A percentile compares a stretch with the other conserved stretches of the same genome.
Evolutionary conservation across 2,329 filamentous ascomycete genomes (phyloP).

Genomic region (Fusarium chuoi): DNA sequence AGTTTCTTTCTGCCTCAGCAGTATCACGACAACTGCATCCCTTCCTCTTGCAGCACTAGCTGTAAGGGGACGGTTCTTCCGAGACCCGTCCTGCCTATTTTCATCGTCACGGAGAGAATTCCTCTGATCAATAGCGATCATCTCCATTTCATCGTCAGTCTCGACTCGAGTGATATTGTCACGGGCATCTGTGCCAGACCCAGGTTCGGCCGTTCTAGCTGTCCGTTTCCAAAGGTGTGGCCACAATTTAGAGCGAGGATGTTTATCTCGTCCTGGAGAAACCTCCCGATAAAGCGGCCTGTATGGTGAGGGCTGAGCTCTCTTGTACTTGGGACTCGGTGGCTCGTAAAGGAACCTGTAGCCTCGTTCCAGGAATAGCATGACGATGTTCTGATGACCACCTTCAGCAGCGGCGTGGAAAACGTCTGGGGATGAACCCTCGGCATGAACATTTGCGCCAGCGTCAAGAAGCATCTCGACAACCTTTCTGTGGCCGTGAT

Average conservation of each 20-base stretch:
- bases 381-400: constrained; percentile 6
- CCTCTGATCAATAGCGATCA: neutral
- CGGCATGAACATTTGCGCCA: neutral
- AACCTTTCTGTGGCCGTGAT: neutral
- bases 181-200: neutral
- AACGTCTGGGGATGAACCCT: neutral
- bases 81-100: accelerated
- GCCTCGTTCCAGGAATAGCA: neutral
- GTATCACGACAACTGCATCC: neutral
- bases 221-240: neutral
- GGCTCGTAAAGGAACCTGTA: neutral
- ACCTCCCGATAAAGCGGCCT: neutral
- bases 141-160: neutral
- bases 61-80: neutral
- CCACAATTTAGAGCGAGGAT: neutral
- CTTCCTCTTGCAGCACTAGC: neutral
- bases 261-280: neutral
- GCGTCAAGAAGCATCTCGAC: constrained; percentile 1
- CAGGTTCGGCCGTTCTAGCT: accelerated
- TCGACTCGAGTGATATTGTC: neutral
- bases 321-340: neutral
- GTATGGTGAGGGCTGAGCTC: neutral
- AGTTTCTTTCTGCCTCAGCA: neutral
- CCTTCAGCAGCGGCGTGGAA: constrained; percentile 14
- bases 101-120: no score